These are phyloP conservation scores for Alternaria triticina DNA, from an alignment of 2,329 filamentous ascomycete species.

Conservation along the genomic window DNA sequence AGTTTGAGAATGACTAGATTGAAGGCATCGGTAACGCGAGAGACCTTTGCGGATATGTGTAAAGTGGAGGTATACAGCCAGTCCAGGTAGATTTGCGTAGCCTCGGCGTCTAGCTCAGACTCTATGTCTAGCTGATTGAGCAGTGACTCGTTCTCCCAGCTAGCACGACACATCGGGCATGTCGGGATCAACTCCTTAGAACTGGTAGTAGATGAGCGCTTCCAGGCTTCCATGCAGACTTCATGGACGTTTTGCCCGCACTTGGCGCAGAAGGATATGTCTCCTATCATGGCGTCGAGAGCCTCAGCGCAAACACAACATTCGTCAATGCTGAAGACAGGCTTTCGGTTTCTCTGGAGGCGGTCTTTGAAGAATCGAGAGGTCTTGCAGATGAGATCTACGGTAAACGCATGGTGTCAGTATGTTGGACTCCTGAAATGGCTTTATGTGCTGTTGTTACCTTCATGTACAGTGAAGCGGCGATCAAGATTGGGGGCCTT, in stretches of 20 bases:
- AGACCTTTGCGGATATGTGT: neutral
- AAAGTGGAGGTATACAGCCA: conserved; percentile 19
- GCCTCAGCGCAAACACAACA: conserved; percentile 26
- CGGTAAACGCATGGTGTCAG: neutral
- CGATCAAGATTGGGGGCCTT: conserved; percentile 6
- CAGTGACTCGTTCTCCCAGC: conserved; percentile 7
- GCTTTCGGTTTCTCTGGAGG: conserved; percentile 22
- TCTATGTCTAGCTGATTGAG: neutral
- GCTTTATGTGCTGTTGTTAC: neutral
- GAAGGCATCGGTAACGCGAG: neutral
- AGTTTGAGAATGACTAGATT: neutral
- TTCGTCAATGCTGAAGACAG: conserved; percentile 7
- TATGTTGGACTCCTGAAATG: neutral
- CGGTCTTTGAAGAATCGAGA: conserved; percentile 20
- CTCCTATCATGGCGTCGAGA: conserved; percentile 2
- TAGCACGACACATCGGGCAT: conserved; percentile 24
- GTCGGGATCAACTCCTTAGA: neutral
- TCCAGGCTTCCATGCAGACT: conserved; percentile 15
- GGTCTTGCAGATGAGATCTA: conserved; percentile 25
- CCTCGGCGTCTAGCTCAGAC: neutral
- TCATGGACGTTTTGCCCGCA: conserved; percentile 29
- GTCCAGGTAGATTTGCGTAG: conserved; percentile 19
- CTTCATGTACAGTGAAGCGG: conserved; percentile 24
- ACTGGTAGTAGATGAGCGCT: neutral
- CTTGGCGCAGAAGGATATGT: conserved; percentile 22